phyloP scores from a whole-genome alignment of 2,329 filamentous ascomycete genomes.

The Ophiobolus disseminans region DNA sequence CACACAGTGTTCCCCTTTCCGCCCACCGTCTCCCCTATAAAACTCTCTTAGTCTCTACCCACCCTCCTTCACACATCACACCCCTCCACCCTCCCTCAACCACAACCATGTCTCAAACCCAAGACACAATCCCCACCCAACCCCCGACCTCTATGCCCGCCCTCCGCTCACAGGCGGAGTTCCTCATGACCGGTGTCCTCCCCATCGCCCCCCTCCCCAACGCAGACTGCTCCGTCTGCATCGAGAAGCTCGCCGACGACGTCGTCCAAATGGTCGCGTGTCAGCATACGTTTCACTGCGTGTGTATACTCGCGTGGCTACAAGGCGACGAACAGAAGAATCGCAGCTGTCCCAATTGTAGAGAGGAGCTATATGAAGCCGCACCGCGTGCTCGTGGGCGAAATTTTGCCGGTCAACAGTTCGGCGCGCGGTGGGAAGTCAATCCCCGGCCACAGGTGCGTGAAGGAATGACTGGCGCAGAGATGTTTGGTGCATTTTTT shows the following conservation, averaged over 20 bases:
- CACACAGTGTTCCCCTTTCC: too few species aligned
- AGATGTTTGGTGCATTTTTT: too few species aligned
- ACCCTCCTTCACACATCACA: too few species aligned
- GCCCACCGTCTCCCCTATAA: too few species aligned
- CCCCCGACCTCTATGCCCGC: background rate
- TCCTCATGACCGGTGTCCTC: slow-evolving; percentile 5
- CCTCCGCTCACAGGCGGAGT: slow-evolving; percentile 8
- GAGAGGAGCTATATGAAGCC: background rate
- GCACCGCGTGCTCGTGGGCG: too few species aligned
- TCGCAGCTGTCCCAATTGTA: background rate
- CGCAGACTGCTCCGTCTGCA: slow-evolving; percentile 1
- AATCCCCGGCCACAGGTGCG: too few species aligned
- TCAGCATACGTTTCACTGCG: slow-evolving; percentile 3
- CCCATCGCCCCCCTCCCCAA: background rate
- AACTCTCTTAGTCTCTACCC: too few species aligned
- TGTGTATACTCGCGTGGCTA: slow-evolving; percentile 4
- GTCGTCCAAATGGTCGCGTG: slow-evolving; percentile 3
- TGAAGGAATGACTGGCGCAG: too few species aligned
- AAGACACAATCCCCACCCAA: background rate
- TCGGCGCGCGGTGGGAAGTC: too few species aligned
- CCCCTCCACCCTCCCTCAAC: too few species aligned
- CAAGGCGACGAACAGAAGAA: background rate
- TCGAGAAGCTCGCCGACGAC: slow-evolving; percentile 2
- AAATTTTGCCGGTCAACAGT: too few species aligned
- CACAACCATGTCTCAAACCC: too few species aligned